Percentiles rank a stretch among this genome's conserved stretches.
Evolutionary conservation across 345 rosid genomes (phyloP).

Genomic region (Salix udensis): DNA sequence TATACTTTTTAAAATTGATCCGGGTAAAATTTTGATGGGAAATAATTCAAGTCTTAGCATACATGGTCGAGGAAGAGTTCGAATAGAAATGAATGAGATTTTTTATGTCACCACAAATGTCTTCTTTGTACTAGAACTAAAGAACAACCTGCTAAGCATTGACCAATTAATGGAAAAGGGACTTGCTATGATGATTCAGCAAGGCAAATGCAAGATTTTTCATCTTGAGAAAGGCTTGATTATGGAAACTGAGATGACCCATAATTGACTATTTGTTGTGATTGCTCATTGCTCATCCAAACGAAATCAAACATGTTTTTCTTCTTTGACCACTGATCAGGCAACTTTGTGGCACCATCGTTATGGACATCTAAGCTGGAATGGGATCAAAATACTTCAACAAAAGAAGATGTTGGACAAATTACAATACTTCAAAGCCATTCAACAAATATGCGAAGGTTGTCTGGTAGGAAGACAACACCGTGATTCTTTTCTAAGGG

Average conservation of each 20-base stretch:
- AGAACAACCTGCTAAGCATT: background rate
- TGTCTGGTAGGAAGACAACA: constrained; percentile 9
- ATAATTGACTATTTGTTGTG: background rate
- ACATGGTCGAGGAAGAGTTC: background rate
- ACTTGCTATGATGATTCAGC: background rate
- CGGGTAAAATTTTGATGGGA: too few species aligned
- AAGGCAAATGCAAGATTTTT: background rate
- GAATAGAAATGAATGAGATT: background rate
- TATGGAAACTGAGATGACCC: background rate
- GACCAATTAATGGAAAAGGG: constrained; percentile 12
- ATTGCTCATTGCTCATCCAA: background rate
- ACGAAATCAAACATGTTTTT: too few species aligned
- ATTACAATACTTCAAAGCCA: background rate
- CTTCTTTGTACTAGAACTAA: background rate
- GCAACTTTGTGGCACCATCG: too few species aligned
- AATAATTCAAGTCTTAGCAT: background rate
- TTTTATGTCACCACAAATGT: background rate
- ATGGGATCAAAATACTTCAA: background rate
- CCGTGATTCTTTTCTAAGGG: constrained; percentile 3
- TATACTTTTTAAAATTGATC: too few species aligned
- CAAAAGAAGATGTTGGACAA: background rate
- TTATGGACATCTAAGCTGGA: too few species aligned
- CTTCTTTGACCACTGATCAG: too few species aligned
- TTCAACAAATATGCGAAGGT: background rate
- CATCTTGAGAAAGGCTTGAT: constrained; percentile 10